Evolutionary conservation across 345 rosid genomes (phyloP).

Genomic region (Mallotus nudiflorus): DNA sequence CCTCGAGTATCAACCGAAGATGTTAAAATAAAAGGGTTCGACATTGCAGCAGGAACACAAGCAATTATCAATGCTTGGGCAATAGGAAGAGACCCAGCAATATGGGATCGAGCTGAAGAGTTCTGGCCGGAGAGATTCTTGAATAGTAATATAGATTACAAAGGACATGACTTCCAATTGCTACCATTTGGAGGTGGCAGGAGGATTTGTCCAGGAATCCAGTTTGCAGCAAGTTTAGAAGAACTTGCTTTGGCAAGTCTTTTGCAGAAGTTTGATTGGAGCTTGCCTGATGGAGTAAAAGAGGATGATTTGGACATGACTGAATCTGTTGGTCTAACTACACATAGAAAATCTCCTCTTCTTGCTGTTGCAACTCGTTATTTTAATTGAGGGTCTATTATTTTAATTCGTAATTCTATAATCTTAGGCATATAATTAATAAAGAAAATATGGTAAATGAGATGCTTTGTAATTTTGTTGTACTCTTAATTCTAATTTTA

Average conservation of each 20-base stretch:
- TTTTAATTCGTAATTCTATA: too few relatives aligned
- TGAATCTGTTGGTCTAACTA: conserved; percentile 24
- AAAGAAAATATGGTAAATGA: too few relatives aligned
- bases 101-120: conserved; percentile 31
- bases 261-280: conserved; percentile 37
- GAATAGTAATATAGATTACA: conserved; percentile 24
- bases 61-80: conserved; percentile 30
- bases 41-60: conserved; percentile 30
- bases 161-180: conserved; percentile 34
- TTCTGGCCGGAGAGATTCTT: conserved; percentile 40
- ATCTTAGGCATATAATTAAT: too few relatives aligned
- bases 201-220: conserved; percentile 35
- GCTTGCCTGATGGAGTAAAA: conserved; percentile 22
- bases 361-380: conserved; percentile 22
- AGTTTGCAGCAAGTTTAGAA: conserved; percentile 13
- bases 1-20: conserved; percentile 28
- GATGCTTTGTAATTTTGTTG: too few relatives aligned
- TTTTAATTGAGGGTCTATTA: background rate
- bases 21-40: conserved; percentile 27
- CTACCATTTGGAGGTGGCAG: conserved; percentile 47
- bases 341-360: conserved; percentile 32
- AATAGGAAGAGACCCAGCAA: conserved; percentile 35
- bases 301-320: conserved; percentile 30
- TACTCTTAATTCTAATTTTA: too few relatives aligned
- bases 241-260: conserved; percentile 33